Evolutionary conservation across 805 yeast species (phyloP), one percentile per base, ranked within the genome.

Genomic region (Cyberlindnera saturnus): DNA sequence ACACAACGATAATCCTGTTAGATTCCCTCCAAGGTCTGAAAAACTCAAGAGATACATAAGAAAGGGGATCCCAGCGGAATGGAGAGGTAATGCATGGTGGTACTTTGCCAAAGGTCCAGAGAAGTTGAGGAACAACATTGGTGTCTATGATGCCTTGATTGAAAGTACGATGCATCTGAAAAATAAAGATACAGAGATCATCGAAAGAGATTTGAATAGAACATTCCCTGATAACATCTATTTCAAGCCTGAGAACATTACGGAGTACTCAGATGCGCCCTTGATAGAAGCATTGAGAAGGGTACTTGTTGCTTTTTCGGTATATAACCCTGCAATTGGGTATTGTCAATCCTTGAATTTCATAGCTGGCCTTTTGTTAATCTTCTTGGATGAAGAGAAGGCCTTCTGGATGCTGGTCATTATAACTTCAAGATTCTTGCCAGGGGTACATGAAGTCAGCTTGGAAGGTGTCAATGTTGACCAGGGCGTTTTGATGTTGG

Each of bases 31-130:
- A 1, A 75, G 75, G 47, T 82, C 89, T 3, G 90, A 82, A 45
- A 87, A 84, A 52, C 69, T 88, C 49, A 83, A 85, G 56, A 74
- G 95, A 45, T 82, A 86, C 55, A 78, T 93, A 11, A 74, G 97
- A 43, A 86, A 86, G 60, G 99, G 99, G 11, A 82, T 91, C 10
- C 98, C 99, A 0, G 90, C 96, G 0, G 96, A 88, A 59, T 91
- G 96, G 97, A 70, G 99, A 51, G 99, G 99, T 1, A 77, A 78
- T 51, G 96, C 97, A 0, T 91, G 99, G 99, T 91, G 93, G 73
- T 82, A 80, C 68, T 91, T 86, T 62, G 95, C 96, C 8, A 81
- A 81, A 20, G 99, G 98, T 3, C 74, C 80, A 43, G 93, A 86
- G 41, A 74, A 73, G 51, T 63, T 88, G 44, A 79, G 75, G 51